phyloP scores from a whole-genome alignment of 306 rosid genomes.

The Castanea sativa region DNA sequence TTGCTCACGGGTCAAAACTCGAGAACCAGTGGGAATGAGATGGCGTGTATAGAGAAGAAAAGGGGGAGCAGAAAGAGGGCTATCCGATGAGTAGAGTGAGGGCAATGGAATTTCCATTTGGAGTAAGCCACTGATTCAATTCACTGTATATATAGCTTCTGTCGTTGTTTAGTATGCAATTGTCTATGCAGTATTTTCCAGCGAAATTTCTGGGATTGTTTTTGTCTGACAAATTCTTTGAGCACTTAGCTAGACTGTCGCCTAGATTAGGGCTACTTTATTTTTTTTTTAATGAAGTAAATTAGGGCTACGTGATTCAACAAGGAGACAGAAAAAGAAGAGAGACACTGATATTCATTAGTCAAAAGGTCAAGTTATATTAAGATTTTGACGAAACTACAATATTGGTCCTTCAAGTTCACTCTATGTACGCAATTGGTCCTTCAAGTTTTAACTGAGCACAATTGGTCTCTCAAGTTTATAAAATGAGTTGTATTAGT shows the following conservation, averaged over 20 bases:
- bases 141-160: conserved; percentile 8
- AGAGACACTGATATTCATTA: neutral
- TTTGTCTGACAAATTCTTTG: conserved; percentile 8
- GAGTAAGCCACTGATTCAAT: conserved; percentile 30
- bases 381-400: too few species aligned
- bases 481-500: too few species aligned
- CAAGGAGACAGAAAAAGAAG: neutral
- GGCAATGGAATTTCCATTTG: conserved; percentile 31
- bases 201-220: conserved; percentile 42
- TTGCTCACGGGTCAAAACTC: neutral
- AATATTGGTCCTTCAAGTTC: too few species aligned
- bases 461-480: too few species aligned
- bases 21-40: neutral
- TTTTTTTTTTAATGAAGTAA: too few species aligned
- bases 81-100: conserved; percentile 21
- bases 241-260: neutral
- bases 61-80: conserved; percentile 20
- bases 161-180: neutral
- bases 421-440: too few species aligned
- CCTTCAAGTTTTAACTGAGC: too few species aligned
- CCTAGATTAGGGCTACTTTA: conserved; percentile 4
- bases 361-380: too few species aligned
- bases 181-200: conserved; percentile 14
- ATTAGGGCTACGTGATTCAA: neutral
- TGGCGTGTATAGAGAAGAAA: conserved; percentile 20